Evolutionary conservation across 352 stramenopile species (phyloP), one percentile per base, ranked within the genome.

Genomic region (Pythium brachiatum): DNA sequence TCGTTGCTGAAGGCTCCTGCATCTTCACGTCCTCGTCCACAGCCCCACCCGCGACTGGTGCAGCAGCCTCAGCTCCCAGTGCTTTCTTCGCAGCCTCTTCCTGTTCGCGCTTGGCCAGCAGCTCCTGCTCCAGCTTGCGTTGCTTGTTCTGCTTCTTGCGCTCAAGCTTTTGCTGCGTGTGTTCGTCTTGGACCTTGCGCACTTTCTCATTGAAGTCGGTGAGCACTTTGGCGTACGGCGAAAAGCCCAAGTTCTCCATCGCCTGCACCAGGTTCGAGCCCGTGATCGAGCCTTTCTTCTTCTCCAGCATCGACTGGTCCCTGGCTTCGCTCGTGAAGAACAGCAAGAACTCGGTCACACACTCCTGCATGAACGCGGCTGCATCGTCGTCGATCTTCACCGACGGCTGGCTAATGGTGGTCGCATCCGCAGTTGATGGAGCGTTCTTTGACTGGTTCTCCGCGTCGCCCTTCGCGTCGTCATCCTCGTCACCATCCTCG

Each of bases 311-410:
- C 4, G 79, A 73, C 12, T 86, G 65, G 61, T 93, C 86, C n/a
- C 79, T 74, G 1, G 83, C 79, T 57, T 95, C 86, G 53, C 86
- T 95, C 32, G 82, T 91, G 32, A 93, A 71, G 38, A 87, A 95
- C 38, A 95, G 51, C 13, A 95, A 57, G 53, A 95, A 95, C 69
- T 95, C 86, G 0, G 81, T 93, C 41, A 87, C 82, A 23, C 86
- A 95, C 59, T 95, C 86, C 57, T 95, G 86, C 79, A 95, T 89
- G 32, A 93, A 81, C 53, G 73, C 71, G 21, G 85, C 74, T 2
- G 86, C 86, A 25, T 88, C 81, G n/a, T 92, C 86, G 53, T 86
- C 87, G 26, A 95, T 87, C 52, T 83, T 89, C 59, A 93, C 72
- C 18, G 74, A 65, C 12, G 47, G 29, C 48, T 66, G 52, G 18